These are phyloP conservation scores for Lycium barbarum DNA, from an alignment of 257 asterid species.

Conservation along the genomic window DNA sequence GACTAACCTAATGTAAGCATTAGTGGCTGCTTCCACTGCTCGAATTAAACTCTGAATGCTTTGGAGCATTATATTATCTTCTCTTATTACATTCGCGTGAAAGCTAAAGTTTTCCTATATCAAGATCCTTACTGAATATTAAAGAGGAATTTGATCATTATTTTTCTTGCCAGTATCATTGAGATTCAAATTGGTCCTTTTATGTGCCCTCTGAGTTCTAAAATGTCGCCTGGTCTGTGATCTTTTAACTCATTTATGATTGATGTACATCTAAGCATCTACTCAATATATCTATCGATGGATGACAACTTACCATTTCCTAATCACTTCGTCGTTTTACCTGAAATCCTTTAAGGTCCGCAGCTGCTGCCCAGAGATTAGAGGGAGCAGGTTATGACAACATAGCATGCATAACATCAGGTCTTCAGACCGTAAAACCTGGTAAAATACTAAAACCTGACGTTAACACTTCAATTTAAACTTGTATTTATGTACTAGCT, in stretches of 20 bases:
- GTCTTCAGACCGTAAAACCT: conserved; percentile 81
- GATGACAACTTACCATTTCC: background rate
- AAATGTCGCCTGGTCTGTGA: background rate
- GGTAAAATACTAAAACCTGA: conserved; percentile 46
- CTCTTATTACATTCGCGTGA: background rate
- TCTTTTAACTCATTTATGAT: background rate
- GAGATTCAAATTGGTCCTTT: background rate
- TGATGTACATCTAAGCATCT: background rate
- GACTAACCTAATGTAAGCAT: too few species aligned
- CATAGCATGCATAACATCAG: conserved; percentile 85
- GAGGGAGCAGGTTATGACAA: conserved; percentile 76
- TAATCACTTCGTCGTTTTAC: background rate
- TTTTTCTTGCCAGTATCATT: background rate
- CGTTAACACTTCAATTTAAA: background rate
- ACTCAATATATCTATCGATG: background rate
- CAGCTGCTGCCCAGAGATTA: conserved; percentile 77
- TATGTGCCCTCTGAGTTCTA: background rate
- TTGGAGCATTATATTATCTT: background rate
- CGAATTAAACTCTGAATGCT: background rate
- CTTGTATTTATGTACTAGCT: background rate
- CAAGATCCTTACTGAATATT: background rate
- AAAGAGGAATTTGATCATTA: background rate
- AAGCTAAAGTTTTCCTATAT: background rate
- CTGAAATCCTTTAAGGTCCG: conserved; percentile 55
- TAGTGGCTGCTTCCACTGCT: background rate